A percentile compares a stretch with the other conserved stretches of the same genome.
These are phyloP conservation scores for Macrolepiota fuliginosa DNA, from an alignment of 768 basidiomycete genomes.

Conservation along the genomic window DNA sequence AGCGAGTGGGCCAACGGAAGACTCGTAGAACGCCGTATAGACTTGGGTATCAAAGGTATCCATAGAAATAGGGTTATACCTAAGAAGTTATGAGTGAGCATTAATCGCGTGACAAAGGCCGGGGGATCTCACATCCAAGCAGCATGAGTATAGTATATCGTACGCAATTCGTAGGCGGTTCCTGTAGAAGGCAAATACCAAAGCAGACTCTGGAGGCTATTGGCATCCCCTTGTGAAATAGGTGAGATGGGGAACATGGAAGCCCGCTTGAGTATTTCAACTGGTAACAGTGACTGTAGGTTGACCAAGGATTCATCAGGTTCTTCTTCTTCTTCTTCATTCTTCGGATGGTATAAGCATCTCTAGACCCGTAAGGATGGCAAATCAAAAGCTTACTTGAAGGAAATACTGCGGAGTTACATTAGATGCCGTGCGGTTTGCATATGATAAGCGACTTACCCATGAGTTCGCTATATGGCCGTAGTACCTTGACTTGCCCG, in stretches of 20 bases:
- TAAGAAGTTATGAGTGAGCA: constrained; percentile 21
- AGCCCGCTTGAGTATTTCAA: constrained; percentile 62
- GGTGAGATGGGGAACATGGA: constrained; percentile 63
- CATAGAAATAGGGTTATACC: constrained; percentile 66
- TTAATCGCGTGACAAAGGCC: not conserved
- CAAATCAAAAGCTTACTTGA: constrained; percentile 45
- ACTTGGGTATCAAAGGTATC: constrained; percentile 62
- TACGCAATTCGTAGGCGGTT: constrained; percentile 58
- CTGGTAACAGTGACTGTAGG: constrained; percentile 55
- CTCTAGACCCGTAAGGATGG: constrained; percentile 14
- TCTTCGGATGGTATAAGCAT: constrained; percentile 53
- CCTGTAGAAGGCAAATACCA: constrained; percentile 69
- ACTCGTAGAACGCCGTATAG: constrained; percentile 54
- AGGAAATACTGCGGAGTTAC: constrained; percentile 57
- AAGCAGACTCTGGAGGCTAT: constrained; percentile 54
- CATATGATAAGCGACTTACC: constrained; percentile 38
- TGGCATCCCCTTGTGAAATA: constrained; percentile 37
- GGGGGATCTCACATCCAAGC: constrained; percentile 61
- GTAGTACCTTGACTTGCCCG: constrained; percentile 73
- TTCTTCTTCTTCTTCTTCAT: constrained; percentile 50
- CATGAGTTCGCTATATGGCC: constrained; percentile 77
- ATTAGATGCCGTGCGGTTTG: constrained; percentile 16
- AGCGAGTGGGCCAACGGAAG: constrained; percentile 36
- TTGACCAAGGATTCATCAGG: constrained; percentile 40
- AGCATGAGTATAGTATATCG: constrained; percentile 61